phyloP scores from a whole-genome alignment of 257 asterid genomes.

The Nicotiana tomentosiformis region DNA sequence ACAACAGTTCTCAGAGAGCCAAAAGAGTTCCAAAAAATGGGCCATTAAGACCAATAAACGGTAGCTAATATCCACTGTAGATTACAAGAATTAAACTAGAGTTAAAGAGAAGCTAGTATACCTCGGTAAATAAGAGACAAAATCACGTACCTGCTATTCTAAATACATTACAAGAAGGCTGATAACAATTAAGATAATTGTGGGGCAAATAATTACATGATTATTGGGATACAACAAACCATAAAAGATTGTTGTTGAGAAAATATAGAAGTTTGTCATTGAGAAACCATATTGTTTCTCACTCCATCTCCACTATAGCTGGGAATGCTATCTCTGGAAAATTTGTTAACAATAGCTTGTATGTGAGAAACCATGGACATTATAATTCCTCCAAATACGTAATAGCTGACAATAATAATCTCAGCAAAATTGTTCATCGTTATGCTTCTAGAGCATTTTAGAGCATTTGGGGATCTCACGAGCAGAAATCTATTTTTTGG shows the following conservation, averaged over 20 bases:
- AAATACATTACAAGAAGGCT: neutral
- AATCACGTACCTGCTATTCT: neutral
- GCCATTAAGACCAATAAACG: neutral
- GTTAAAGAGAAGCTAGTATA: neutral
- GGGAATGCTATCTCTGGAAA: neutral
- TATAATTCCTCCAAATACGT: no score
- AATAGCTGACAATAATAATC: neutral
- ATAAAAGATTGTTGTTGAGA: no score
- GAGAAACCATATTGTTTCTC: neutral
- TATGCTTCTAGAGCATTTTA: neutral
- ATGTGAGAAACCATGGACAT: neutral
- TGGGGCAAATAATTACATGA: neutral
- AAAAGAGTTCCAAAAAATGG: neutral
- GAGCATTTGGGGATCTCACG: neutral
- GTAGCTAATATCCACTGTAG: neutral
- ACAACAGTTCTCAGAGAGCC: neutral
- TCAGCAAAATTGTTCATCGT: neutral
- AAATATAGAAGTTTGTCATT: neutral
- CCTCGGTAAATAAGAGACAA: neutral
- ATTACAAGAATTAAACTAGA: neutral
- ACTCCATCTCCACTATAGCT: neutral
- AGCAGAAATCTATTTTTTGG: neutral
- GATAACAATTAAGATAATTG: no score
- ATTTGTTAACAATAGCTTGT: neutral
- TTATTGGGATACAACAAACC: neutral